These are phyloP conservation scores for Chaetomium olivaceum DNA, from an alignment of 2,329 filamentous ascomycete genomes.

Conservation along the genomic window DNA sequence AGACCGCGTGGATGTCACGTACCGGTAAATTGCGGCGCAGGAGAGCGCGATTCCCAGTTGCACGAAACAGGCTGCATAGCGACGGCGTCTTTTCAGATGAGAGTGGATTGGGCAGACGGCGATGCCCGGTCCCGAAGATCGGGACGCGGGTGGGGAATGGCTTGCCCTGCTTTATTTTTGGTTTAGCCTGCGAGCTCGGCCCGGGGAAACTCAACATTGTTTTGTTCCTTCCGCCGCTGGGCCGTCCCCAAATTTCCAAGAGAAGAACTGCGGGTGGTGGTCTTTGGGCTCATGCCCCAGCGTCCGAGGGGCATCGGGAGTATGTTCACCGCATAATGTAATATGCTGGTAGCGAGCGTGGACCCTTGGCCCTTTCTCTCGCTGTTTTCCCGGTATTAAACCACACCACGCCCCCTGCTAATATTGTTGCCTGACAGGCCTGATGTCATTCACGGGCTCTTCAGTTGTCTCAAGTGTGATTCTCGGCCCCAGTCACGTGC, in stretches of 20 bases:
- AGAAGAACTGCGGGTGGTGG: too few relatives aligned
- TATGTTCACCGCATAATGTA: background rate
- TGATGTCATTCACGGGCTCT: background rate
- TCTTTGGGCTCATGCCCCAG: too few relatives aligned
- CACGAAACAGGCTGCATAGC: slow-evolving; percentile 15
- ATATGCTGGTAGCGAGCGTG: background rate
- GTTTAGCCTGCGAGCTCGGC: background rate
- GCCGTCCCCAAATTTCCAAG: background rate
- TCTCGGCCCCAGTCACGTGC: background rate
- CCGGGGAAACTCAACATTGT: background rate
- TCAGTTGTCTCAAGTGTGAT: background rate
- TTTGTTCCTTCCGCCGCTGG: background rate
- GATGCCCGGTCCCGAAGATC: background rate
- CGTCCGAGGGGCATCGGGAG: too few relatives aligned
- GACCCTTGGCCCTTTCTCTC: background rate
- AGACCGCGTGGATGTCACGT: background rate
- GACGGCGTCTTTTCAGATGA: slow-evolving; percentile 12
- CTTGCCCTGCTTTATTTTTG: background rate
- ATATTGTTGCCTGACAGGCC: background rate
- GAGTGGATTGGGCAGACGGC: background rate
- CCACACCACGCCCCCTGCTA: background rate
- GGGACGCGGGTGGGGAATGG: background rate
- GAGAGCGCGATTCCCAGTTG: background rate
- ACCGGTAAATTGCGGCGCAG: background rate
- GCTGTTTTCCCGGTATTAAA: background rate